Conservation (phyloP, 2,329 filamentous ascomycete species). For the Pseudofabraea citricarpa region DNA sequence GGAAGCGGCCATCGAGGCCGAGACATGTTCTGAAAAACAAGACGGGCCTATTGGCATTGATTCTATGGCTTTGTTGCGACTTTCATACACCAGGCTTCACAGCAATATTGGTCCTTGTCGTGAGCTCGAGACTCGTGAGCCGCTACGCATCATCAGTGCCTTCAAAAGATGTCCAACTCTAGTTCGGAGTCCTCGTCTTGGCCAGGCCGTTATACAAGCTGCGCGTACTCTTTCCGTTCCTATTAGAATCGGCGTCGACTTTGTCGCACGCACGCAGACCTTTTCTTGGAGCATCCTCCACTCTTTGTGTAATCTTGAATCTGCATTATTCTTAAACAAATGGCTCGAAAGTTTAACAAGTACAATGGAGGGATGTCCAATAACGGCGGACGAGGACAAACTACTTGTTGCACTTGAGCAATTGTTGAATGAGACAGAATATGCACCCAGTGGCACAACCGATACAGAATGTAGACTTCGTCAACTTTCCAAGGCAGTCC, state of each 20-base stretch:
- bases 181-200: slow-evolving; percentile 53
- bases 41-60: slow-evolving; percentile 61
- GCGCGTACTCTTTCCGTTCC: slow-evolving; percentile 64
- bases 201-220: slow-evolving; percentile 60
- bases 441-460: not conserved
- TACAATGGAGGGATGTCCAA: not conserved
- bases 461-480: not conserved
- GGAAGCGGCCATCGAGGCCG: slow-evolving; percentile 35
- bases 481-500: not conserved
- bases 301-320: slow-evolving; percentile 57
- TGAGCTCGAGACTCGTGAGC: slow-evolving; percentile 60
- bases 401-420: not conserved
- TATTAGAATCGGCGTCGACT: slow-evolving; percentile 58
- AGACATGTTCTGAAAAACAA: slow-evolving; percentile 43
- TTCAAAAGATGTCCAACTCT: slow-evolving; percentile 33
- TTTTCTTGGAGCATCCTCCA: slow-evolving; percentile 49
- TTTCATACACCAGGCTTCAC: slow-evolving; percentile 61
- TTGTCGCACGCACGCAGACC: slow-evolving; percentile 55
- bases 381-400: not conserved
- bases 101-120: slow-evolving; percentile 59
- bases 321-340: slow-evolving; percentile 44
- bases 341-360: slow-evolving; percentile 2
- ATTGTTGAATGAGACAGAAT: not conserved
- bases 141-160: slow-evolving; percentile 24
- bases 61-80: slow-evolving; percentile 53